phyloP scores from a whole-genome alignment of 306 rosid species.

The Malus orientalis region DNA sequence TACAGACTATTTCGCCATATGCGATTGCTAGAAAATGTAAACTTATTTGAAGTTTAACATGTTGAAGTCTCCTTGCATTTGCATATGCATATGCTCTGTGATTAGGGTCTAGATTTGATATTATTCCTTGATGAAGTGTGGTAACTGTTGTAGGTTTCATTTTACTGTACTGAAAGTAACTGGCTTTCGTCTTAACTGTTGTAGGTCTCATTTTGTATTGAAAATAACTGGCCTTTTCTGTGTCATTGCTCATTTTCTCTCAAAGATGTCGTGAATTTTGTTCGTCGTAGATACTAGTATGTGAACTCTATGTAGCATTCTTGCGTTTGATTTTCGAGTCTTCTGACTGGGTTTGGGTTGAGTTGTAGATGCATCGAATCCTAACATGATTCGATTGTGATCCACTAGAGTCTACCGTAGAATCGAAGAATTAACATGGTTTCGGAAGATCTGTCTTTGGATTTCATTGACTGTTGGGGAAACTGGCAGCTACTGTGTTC shows the following conservation, averaged over 20 bases:
- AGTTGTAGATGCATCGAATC: neutral
- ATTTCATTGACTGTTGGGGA: neutral
- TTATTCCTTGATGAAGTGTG: slow-evolving; percentile 3
- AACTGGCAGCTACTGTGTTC: too few species aligned
- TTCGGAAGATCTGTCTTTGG: neutral
- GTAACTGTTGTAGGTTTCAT: neutral
- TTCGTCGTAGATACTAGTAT: accelerated
- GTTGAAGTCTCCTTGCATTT: neutral
- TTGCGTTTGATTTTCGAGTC: neutral
- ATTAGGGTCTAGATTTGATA: neutral
- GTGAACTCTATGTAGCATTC: neutral
- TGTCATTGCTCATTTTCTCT: neutral
- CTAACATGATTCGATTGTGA: too few species aligned
- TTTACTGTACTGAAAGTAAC: neutral
- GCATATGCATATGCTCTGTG: neutral
- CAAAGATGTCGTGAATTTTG: neutral
- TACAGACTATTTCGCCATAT: neutral
- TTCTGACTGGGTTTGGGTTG: neutral
- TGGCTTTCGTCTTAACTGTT: neutral
- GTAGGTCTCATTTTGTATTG: neutral
- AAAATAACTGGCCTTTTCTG: neutral
- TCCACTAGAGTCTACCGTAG: too few species aligned
- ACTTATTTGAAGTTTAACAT: neutral
- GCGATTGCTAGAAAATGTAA: neutral
- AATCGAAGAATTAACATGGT: too few species aligned